These are phyloP conservation scores for Cyclotella sp. DNA, from an alignment of 108 stramenopile species.

Conservation along the genomic window DNA sequence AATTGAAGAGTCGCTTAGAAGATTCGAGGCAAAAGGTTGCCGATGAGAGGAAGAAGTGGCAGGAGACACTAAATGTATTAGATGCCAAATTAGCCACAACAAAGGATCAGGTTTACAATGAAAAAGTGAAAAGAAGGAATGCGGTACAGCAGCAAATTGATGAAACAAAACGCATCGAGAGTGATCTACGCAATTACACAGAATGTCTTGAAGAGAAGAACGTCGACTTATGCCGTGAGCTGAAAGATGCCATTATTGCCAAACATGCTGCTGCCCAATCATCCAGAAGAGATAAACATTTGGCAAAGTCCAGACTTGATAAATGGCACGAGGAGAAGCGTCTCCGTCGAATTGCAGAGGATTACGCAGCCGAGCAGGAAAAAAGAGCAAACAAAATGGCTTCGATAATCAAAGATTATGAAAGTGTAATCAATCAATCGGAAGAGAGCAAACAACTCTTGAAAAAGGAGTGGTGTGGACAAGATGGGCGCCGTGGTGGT, in stretches of 20 bases:
- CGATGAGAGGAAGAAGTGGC: background rate
- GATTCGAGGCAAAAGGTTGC: background rate
- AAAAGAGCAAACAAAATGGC: background rate
- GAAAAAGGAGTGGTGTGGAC: conserved; percentile 14
- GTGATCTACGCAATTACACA: background rate
- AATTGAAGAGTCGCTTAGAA: background rate
- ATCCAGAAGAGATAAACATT: background rate
- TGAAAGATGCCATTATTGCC: background rate
- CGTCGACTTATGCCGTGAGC: background rate
- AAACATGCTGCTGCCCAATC: background rate
- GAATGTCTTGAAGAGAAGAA: background rate
- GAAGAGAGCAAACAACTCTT: background rate
- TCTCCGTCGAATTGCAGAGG: background rate
- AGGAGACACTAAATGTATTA: background rate
- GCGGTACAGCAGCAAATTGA: background rate
- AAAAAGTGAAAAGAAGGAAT: background rate
- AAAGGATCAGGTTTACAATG: background rate
- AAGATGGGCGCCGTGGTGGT: conserved; percentile 7
- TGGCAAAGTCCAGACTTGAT: background rate
- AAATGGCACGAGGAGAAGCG: background rate
- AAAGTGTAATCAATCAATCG: no score
- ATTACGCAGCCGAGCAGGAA: background rate
- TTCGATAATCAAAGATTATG: no score
- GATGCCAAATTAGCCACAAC: background rate
- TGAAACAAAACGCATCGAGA: background rate